phyloP scores from a whole-genome alignment of 2,329 filamentous ascomycete genomes.

The Fusarium odoratissimum region DNA sequence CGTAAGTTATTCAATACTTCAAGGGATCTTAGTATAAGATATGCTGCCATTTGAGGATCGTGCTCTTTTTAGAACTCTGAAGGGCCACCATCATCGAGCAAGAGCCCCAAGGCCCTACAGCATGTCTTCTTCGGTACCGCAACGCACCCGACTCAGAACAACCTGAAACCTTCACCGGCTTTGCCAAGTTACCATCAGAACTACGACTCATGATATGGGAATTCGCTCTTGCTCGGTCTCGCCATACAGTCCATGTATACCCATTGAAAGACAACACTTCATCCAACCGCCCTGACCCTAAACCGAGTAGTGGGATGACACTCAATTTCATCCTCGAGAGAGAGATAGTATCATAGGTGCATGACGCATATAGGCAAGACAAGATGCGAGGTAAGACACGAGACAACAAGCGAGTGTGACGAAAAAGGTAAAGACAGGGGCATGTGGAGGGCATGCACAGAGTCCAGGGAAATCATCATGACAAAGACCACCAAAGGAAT shows the following conservation, averaged over 20 bases:
- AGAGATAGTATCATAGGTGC: neutral
- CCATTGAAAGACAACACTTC: neutral
- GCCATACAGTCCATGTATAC: neutral
- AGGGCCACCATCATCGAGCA: neutral
- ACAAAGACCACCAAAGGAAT: neutral
- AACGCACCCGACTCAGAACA: neutral
- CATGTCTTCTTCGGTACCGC: neutral
- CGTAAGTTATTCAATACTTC: neutral
- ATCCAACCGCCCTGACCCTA: neutral
- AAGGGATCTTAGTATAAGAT: neutral
- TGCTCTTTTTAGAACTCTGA: neutral
- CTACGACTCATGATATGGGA: neutral
- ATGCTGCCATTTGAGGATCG: neutral
- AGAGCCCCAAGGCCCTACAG: neutral
- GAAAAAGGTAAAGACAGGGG: neutral
- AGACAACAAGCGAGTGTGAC: no score
- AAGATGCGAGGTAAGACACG: no score
- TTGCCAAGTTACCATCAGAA: neutral
- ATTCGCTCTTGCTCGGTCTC: neutral
- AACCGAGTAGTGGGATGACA: neutral
- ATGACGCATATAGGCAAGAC: neutral
- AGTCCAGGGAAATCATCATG: neutral
- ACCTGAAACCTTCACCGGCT: neutral
- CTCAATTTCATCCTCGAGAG: neutral
- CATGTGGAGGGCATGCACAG: neutral